phyloP scores from a whole-genome alignment of 2,329 filamentous ascomycete species.

The Colletotrichum sp. region DNA sequence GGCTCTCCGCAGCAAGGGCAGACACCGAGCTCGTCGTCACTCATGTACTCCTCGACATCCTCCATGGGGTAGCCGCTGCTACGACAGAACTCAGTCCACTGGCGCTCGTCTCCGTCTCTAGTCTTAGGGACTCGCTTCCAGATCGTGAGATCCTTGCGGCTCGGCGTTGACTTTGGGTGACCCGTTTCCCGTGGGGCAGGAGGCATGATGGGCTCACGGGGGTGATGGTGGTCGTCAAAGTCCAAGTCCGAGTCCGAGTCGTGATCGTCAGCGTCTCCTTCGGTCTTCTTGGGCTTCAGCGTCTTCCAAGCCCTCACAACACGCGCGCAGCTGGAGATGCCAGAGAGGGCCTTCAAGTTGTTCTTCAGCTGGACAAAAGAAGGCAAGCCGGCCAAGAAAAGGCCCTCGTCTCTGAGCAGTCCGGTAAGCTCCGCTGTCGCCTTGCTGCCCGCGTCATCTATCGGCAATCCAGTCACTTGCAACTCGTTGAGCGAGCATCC shows the following conservation, averaged over 20 bases:
- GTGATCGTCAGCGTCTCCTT: conserved; percentile 25
- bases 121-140: conserved; percentile 56
- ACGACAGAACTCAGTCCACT: conserved; percentile 55
- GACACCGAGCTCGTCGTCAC: conserved; percentile 32
- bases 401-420: conserved; percentile 58
- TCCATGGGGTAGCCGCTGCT: conserved; percentile 36
- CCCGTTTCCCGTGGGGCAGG: conserved; percentile 46
- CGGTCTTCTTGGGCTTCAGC: conserved; percentile 25
- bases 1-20: conserved; percentile 46
- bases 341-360: conserved; percentile 43
- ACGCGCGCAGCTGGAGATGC: conserved; percentile 43
- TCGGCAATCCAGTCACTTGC: conserved; percentile 56
- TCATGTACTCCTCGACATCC: conserved; percentile 33
- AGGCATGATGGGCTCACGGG: conserved; percentile 38
- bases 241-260: conserved; percentile 28
- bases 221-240: conserved; percentile 30
- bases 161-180: conserved; percentile 44
- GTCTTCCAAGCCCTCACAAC: conserved; percentile 51
- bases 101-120: conserved; percentile 43
- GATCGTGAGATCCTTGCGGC: conserved; percentile 45
- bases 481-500: conserved; percentile 59
- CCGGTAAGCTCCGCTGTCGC: conserved; percentile 53
- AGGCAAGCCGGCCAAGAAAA: conserved; percentile 52
- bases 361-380: conserved; percentile 46
- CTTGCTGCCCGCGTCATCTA: conserved; percentile 52